Percentiles rank a stretch among this genome's conserved stretches.
Evolutionary conservation across 2,329 filamentous ascomycete species (phyloP).

Genomic region (Trichocomaceae sp.): DNA sequence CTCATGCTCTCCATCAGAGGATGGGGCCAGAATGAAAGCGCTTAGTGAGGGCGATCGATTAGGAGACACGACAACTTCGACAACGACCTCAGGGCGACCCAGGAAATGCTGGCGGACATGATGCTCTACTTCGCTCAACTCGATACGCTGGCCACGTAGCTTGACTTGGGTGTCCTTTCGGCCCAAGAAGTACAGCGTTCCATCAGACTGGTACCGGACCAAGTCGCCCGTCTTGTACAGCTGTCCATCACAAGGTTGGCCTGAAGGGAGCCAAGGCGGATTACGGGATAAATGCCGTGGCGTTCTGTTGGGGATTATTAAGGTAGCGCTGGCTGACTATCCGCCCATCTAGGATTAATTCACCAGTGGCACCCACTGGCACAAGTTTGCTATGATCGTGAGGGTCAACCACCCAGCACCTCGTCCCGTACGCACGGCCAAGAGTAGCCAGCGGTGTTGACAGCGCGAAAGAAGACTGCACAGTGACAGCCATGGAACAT

Average conservation of each 20-base stretch:
- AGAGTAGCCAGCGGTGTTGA: conserved; percentile 53
- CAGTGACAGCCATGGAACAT: background rate
- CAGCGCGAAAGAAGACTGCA: background rate
- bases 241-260: background rate
- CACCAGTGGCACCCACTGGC: conserved; percentile 35
- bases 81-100: conserved; percentile 37
- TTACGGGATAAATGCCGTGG: conserved; percentile 18
- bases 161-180: conserved; percentile 28
- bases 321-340: conserved; percentile 47
- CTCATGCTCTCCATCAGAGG: background rate
- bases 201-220: conserved; percentile 17
- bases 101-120: conserved; percentile 26
- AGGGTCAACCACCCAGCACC: conserved; percentile 42
- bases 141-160: conserved; percentile 26
- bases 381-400: conserved; percentile 38
- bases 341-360: conserved; percentile 37
- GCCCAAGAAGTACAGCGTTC: conserved; percentile 16
- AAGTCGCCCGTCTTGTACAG: conserved; percentile 24
- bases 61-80: conserved; percentile 45
- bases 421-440: conserved; percentile 34
- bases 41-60: conserved; percentile 17
- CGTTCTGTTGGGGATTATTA: conserved; percentile 58
- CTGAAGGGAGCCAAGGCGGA: conserved; percentile 11
- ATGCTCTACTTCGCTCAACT: conserved; percentile 26
- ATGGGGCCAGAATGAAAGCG: background rate